These are phyloP conservation scores for Xerocomus amazonicus DNA, from an alignment of 1,284 basidiomycete genomes.

Conservation along the genomic window DNA sequence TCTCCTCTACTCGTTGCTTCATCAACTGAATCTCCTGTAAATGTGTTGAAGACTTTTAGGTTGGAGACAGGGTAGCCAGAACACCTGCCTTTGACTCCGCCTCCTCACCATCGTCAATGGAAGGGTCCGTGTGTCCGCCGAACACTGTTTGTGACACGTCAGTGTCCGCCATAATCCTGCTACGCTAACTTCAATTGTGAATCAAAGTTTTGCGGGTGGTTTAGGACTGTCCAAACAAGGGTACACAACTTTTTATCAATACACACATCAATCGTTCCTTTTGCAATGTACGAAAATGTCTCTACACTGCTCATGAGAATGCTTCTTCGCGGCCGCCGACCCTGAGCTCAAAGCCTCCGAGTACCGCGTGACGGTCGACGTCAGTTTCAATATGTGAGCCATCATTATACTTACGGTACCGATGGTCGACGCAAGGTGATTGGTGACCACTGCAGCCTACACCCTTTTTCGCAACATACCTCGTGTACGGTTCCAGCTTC, in stretches of 20 bases:
- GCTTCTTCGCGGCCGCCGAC: slow-evolving; percentile 1
- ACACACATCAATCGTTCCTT: background rate
- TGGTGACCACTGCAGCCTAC: slow-evolving; percentile 1
- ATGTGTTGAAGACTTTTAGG: slow-evolving; percentile 7
- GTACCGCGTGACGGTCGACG: slow-evolving; percentile 24
- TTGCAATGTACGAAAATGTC: background rate
- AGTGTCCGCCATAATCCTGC: slow-evolving; percentile 32
- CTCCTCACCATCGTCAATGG: slow-evolving; percentile 55
- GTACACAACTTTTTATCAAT: slow-evolving; percentile 19
- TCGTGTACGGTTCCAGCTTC: slow-evolving; percentile 27
- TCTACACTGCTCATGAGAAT: slow-evolving; percentile 2
- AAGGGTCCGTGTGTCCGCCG: slow-evolving; percentile 35
- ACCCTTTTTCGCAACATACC: slow-evolving; percentile 21
- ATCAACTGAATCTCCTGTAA: slow-evolving; percentile 76
- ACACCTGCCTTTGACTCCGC: slow-evolving; percentile 59
- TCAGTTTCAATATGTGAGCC: slow-evolving; percentile 25
- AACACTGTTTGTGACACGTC: slow-evolving; percentile 37
- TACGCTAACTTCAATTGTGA: slow-evolving; percentile 8
- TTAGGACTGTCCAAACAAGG: slow-evolving; percentile 24
- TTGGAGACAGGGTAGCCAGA: background rate
- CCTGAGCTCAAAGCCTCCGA: slow-evolving; percentile 16
- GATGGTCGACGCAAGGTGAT: slow-evolving; percentile 17
- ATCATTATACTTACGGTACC: slow-evolving; percentile 34
- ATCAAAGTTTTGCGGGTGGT: slow-evolving; percentile 24
- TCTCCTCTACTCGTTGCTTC: slow-evolving; percentile 91